Evolutionary conservation across 345 rosid species (phyloP).

Genomic region (Citrus cavaleriei): DNA sequence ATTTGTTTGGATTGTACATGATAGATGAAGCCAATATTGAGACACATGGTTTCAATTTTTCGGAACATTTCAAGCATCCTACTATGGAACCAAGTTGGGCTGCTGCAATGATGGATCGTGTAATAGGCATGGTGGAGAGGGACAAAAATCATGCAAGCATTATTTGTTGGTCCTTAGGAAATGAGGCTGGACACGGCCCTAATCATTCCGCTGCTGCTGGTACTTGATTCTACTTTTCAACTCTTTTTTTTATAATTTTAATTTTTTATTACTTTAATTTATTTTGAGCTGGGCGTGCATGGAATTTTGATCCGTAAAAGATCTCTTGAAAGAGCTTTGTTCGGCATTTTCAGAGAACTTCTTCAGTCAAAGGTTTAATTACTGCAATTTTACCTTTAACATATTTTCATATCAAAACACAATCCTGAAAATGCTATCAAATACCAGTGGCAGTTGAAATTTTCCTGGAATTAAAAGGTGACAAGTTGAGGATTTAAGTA

Average conservation of each 20-base stretch:
- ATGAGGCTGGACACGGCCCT: constrained; percentile 95
- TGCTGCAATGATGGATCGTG: constrained; percentile 90
- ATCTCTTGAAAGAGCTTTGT: not conserved
- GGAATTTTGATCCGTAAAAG: not conserved
- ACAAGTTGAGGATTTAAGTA: not conserved
- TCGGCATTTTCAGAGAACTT: not conserved
- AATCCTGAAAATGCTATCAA: not conserved
- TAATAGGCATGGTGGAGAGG: constrained; percentile 95
- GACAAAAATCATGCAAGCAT: constrained; percentile 96
- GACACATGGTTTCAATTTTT: constrained; percentile 88
- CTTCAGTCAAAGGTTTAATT: not conserved
- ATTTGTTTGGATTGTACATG: constrained; percentile 97
- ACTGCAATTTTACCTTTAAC: not conserved
- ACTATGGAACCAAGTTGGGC: constrained; percentile 87
- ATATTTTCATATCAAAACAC: not conserved
- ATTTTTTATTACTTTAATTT: too few relatives aligned
- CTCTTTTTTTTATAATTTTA: not conserved
- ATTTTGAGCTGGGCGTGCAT: not conserved
- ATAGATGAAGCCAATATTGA: constrained; percentile 98
- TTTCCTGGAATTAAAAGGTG: not conserved
- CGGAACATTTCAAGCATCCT: constrained; percentile 86
- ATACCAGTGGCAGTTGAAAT: not conserved
- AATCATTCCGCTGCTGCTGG: constrained; percentile 97
- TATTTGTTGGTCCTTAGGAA: constrained; percentile 92
- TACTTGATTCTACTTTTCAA: constrained; percentile 24